phyloP scores from a whole-genome alignment of 2,329 filamentous ascomycete genomes.

The Paracoccidioides brasiliensis region DNA sequence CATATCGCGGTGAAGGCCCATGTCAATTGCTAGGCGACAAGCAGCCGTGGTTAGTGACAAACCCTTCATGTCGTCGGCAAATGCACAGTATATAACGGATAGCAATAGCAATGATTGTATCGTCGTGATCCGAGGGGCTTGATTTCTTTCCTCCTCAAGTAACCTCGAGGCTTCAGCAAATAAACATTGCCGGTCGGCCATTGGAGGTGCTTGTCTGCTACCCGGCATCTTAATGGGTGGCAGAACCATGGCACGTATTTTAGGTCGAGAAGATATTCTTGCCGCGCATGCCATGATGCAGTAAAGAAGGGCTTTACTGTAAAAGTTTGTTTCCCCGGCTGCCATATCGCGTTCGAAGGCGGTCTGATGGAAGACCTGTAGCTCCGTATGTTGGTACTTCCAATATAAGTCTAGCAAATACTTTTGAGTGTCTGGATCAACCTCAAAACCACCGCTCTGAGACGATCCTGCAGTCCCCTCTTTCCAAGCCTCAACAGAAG shows the following conservation, averaged over 20 bases:
- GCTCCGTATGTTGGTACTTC: slow-evolving; percentile 7
- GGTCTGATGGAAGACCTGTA: slow-evolving; percentile 5
- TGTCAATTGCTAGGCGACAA: slow-evolving; percentile 10
- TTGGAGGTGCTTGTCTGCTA: not conserved
- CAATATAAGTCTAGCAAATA: slow-evolving; percentile 7
- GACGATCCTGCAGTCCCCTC: not conserved
- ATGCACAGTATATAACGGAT: slow-evolving; percentile 10
- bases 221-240: slow-evolving; percentile 1
- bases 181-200: slow-evolving; percentile 5
- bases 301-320: slow-evolving; percentile 10
- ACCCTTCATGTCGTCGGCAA: slow-evolving; percentile 11
- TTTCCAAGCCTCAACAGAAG: slow-evolving; percentile 4
- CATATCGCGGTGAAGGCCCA: slow-evolving; percentile 10
- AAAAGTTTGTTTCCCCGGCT: slow-evolving; percentile 6
- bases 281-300: slow-evolving; percentile 10
- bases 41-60: slow-evolving; percentile 11
- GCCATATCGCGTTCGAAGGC: slow-evolving; percentile 6
- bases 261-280: slow-evolving; percentile 6
- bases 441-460: slow-evolving; percentile 1
- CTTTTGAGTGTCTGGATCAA: slow-evolving; percentile 4
- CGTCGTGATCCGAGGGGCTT: slow-evolving; percentile 9
- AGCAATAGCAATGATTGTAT: slow-evolving; percentile 10
- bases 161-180: slow-evolving; percentile 7
- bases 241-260: slow-evolving; percentile 8
- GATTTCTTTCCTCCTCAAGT: slow-evolving; percentile 9